Conservation (phyloP, 1,284 basidiomycete species). For the Vanrija humicola region DNA sequence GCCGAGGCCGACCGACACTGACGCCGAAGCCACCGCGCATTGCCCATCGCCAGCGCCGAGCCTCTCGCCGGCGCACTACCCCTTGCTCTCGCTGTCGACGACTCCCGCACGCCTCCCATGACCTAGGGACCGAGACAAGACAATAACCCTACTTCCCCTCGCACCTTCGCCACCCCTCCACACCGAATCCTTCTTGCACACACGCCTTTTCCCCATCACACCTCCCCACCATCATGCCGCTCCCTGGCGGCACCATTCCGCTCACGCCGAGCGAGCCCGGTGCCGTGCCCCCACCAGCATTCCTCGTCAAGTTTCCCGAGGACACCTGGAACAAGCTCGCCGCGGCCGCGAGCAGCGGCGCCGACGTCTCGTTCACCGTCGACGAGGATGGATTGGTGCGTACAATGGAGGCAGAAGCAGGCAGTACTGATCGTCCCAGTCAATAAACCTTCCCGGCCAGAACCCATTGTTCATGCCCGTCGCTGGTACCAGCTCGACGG, state of each 20-base stretch:
- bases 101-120: no score
- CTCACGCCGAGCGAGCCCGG: slow-evolving; percentile 9
- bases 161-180: not conserved
- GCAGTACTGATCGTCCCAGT: slow-evolving; percentile 16
- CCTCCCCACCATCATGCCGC: slow-evolving; percentile 18
- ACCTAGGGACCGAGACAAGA: no score
- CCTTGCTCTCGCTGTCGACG: no score
- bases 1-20: no score
- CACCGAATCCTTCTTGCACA: not conserved
- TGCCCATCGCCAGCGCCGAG: no score
- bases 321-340: slow-evolving; percentile 31
- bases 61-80: no score
- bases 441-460: slow-evolving; percentile 24
- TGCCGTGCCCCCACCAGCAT: slow-evolving; percentile 19
- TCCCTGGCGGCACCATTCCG: slow-evolving; percentile 22
- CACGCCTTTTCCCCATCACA: not conserved
- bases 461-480: slow-evolving; percentile 22
- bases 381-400: slow-evolving; percentile 27
- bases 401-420: not conserved
- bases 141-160: no score
- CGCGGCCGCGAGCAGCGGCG: slow-evolving; percentile 8
- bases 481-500: slow-evolving; percentile 11
- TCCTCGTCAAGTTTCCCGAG: slow-evolving; percentile 36
- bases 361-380: slow-evolving; percentile 20
- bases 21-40: no score